These are phyloP conservation scores for Mimosa bimucronata DNA, from an alignment of 306 rosid genomes.

Conservation along the genomic window DNA sequence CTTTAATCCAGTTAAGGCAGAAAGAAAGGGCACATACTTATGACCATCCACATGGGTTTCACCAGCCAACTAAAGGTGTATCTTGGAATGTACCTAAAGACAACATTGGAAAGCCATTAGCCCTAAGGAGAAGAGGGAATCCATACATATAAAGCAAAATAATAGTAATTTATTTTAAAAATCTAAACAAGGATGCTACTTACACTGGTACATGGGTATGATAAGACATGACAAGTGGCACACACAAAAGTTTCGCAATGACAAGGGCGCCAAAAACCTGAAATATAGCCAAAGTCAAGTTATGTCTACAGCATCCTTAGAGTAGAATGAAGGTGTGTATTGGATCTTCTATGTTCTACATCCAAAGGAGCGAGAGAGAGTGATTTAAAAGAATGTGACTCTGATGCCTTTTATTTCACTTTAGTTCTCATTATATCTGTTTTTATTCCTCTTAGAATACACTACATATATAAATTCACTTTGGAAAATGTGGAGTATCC, in stretches of 20 bases:
- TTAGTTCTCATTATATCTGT: background rate
- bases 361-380: background rate
- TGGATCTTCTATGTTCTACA: background rate
- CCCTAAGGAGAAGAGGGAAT: background rate
- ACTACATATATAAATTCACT: background rate
- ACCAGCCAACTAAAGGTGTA: conserved; percentile 99
- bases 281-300: conserved; percentile 30
- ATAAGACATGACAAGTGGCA: conserved; percentile 92
- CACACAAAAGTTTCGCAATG: conserved; percentile 64
- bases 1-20: background rate
- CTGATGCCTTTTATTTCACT: background rate
- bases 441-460: background rate
- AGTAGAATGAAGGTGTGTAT: background rate
- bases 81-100: conserved; percentile 92
- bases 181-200: conserved; percentile 43
- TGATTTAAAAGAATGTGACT: background rate
- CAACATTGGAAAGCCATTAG: conserved; percentile 31
- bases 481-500: background rate
- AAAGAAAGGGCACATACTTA: conserved; percentile 65
- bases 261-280: conserved; percentile 77
- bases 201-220: conserved; percentile 99
- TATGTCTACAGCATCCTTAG: background rate
- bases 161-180: background rate
- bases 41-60: conserved; percentile 93
- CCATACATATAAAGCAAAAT: background rate